These are phyloP conservation scores for Daedalea quercina DNA, from an alignment of 768 basidiomycete species.

Conservation along the genomic window DNA sequence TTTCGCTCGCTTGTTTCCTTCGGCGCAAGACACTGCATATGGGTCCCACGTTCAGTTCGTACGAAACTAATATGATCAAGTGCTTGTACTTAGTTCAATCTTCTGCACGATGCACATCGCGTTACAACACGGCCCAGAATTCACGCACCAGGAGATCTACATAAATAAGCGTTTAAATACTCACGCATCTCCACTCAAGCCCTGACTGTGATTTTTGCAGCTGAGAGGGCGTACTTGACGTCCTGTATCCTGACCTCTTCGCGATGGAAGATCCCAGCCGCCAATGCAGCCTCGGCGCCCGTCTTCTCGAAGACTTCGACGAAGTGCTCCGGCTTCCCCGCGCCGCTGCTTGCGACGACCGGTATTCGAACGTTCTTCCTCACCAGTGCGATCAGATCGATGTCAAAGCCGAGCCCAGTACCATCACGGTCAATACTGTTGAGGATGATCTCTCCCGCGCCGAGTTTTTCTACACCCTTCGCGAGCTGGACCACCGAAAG, in stretches of 20 bases:
- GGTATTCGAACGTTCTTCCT: conserved; percentile 78
- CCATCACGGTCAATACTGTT: conserved; percentile 98
- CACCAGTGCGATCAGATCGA: conserved; percentile 73
- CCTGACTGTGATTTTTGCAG: conserved; percentile 45
- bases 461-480: conserved; percentile 80
- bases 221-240: conserved; percentile 58
- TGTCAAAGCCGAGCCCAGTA: conserved; percentile 78
- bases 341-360: conserved; percentile 92
- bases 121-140: too few species aligned
- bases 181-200: not conserved
- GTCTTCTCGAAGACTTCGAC: conserved; percentile 79
- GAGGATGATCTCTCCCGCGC: conserved; percentile 91
- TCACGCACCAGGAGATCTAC: not conserved
- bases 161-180: not conserved
- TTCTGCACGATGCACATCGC: too few species aligned
- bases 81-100: too few species aligned
- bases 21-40: too few species aligned
- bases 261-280: conserved; percentile 96
- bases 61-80: too few species aligned
- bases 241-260: conserved; percentile 77
- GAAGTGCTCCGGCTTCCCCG: conserved; percentile 79
- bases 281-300: conserved; percentile 83
- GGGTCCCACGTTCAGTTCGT: too few species aligned
- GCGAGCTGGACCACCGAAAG: conserved; percentile 91
- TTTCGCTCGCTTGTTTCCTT: too few species aligned